Percentiles rank a stretch among this genome's conserved stretches.
Evolutionary conservation across 1,284 basidiomycete species (phyloP).

Genomic region (Irpex lacteus): DNA sequence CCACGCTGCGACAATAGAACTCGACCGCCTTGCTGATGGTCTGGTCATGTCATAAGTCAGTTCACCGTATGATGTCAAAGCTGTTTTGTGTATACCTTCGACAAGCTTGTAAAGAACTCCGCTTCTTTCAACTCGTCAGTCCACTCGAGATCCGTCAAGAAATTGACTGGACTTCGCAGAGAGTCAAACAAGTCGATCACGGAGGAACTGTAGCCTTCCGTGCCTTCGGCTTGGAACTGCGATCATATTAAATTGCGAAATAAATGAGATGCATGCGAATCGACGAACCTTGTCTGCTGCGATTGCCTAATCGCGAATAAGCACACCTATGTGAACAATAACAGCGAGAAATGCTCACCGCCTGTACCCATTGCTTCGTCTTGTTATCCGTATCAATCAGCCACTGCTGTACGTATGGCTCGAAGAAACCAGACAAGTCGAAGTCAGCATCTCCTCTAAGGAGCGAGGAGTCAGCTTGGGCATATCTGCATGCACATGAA

Average conservation of each 20-base stretch:
- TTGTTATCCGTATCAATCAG: slow-evolving; percentile 86
- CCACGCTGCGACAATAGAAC: slow-evolving; percentile 87
- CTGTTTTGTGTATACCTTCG: slow-evolving; percentile 56
- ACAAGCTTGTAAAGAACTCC: slow-evolving; percentile 83
- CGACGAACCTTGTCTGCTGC: slow-evolving; percentile 76
- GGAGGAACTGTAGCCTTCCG: slow-evolving; percentile 89
- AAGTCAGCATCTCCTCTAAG: slow-evolving; percentile 58
- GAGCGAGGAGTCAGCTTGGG: slow-evolving; percentile 14
- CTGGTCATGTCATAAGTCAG: slow-evolving; percentile 36
- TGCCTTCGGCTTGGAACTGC: slow-evolving; percentile 83
- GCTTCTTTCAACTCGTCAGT: slow-evolving; percentile 88
- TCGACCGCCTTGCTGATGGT: slow-evolving; percentile 91
- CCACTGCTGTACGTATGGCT: slow-evolving; percentile 90
- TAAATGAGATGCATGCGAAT: background rate
- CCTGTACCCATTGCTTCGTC: slow-evolving; percentile 93
- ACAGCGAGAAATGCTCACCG: slow-evolving; percentile 47
- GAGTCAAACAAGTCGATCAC: slow-evolving; percentile 97
- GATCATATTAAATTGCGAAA: background rate
- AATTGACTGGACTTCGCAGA: slow-evolving; percentile 85
- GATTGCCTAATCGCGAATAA: slow-evolving; percentile 57
- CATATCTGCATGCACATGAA: background rate
- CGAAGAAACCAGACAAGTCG: slow-evolving; percentile 76
- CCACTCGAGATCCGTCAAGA: slow-evolving; percentile 91
- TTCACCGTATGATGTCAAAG: background rate
- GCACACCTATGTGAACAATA: background rate